Conservation (phyloP, 2,329 filamentous ascomycete genomes). For the Penicillium hesseltinei region DNA sequence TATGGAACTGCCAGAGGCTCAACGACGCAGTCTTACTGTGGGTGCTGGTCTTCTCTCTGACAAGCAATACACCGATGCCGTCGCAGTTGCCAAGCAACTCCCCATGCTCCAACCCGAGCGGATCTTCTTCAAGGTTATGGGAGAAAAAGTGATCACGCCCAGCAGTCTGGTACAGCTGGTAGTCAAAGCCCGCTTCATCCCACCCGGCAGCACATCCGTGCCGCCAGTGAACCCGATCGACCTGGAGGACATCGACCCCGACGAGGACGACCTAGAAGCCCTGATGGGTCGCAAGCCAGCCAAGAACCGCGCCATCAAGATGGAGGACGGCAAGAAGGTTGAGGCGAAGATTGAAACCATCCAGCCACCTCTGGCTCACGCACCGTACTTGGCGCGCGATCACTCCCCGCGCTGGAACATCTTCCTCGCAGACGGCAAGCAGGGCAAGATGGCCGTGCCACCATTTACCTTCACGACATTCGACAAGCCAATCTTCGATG, state of each 20-base stretch:
- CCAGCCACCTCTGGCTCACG: slow-evolving; percentile 80
- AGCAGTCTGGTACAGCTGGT: slow-evolving; percentile 91
- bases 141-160: slow-evolving; percentile 88
- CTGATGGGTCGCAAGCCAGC: slow-evolving; percentile 68
- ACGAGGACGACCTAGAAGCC: slow-evolving; percentile 87
- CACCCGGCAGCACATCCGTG: slow-evolving; percentile 73
- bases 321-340: slow-evolving; percentile 49
- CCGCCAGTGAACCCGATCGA: slow-evolving; percentile 74
- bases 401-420: slow-evolving; percentile 90
- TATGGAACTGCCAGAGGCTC: slow-evolving; percentile 75
- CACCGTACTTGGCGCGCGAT: slow-evolving; percentile 86
- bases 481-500: slow-evolving; percentile 81
- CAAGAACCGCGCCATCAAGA: slow-evolving; percentile 65
- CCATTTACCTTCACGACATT: slow-evolving; percentile 95
- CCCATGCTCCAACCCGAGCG: slow-evolving; percentile 82
- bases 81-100: slow-evolving; percentile 77
- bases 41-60: slow-evolving; percentile 69
- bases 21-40: slow-evolving; percentile 69
- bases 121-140: slow-evolving; percentile 97
- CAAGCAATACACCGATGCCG: slow-evolving; percentile 71
- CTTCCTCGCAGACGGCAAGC: slow-evolving; percentile 90
- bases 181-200: slow-evolving; percentile 90
- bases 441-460: slow-evolving; percentile 93
- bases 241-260: slow-evolving; percentile 85
- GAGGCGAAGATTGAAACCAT: slow-evolving; percentile 63